A percentile compares a stretch with the other conserved stretches of the same genome.
Conservation (phyloP, 192 early-diverging fungal genomes). For the Coemansia erecta region DNA sequence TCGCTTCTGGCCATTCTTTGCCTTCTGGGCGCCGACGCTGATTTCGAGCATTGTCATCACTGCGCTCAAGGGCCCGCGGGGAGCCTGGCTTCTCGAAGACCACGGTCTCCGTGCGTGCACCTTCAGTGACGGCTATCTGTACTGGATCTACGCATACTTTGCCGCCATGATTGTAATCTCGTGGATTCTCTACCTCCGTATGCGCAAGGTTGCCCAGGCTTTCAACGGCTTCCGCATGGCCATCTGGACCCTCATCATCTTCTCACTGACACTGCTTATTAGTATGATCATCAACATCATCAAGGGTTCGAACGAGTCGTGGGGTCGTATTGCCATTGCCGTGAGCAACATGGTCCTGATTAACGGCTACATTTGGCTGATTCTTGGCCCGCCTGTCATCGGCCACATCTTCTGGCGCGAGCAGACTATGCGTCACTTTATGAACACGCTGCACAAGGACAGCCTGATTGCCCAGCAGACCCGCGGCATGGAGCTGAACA, state of each 20-base stretch:
- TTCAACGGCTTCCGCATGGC: conserved; percentile 47
- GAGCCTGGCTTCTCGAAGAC: conserved; percentile 42
- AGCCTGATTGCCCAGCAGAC: conserved; percentile 44
- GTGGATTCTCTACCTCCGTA: conserved; percentile 34
- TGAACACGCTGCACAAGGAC: conserved; percentile 45
- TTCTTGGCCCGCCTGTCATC: conserved; percentile 34
- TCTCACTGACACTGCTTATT: conserved; percentile 19
- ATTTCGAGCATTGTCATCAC: conserved; percentile 30
- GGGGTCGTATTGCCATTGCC: conserved; percentile 37
- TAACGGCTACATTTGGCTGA: conserved; percentile 40
- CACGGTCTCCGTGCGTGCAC: conserved; percentile 35
- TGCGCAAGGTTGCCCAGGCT: conserved; percentile 37
- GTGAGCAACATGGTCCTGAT: conserved; percentile 32
- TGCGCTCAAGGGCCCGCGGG: conserved; percentile 21
- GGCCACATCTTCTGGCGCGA: conserved; percentile 44
- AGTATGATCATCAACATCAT: conserved; percentile 45
- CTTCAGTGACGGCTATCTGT: conserved; percentile 37
- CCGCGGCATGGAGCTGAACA: conserved; percentile 17
- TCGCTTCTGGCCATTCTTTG: conserved; percentile 39
- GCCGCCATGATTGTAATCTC: conserved; percentile 31
- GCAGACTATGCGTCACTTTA: conserved; percentile 45
- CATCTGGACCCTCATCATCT: conserved; percentile 37
- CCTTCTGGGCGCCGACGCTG: conserved; percentile 24
- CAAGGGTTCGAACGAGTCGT: conserved; percentile 36
- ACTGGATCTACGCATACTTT: conserved; percentile 41